Conservation (phyloP, 345 rosid genomes). For the Gossypium bickii region DNA sequence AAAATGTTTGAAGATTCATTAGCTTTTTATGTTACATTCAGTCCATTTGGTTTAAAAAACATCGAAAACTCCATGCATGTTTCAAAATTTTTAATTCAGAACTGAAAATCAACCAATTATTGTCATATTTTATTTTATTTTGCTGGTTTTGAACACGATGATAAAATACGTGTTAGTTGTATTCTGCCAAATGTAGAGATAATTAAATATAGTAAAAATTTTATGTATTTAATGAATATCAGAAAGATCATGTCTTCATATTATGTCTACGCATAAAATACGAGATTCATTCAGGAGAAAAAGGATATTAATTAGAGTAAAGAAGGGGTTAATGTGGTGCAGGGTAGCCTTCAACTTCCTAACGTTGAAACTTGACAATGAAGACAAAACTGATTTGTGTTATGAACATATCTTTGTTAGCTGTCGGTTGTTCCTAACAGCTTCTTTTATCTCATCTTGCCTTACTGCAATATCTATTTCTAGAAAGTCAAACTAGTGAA, state of each 20-base stretch:
- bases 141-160: too few relatives aligned
- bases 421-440: constrained; percentile 11
- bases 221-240: too few relatives aligned
- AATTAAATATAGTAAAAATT: too few relatives aligned
- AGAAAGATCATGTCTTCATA: too few relatives aligned
- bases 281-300: neutral
- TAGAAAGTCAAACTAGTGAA: too few relatives aligned
- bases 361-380: neutral
- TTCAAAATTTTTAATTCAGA: neutral
- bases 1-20: neutral
- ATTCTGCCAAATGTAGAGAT: too few relatives aligned
- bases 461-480: too few relatives aligned
- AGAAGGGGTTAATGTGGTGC: neutral
- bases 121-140: neutral
- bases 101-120: neutral
- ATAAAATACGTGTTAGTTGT: too few relatives aligned
- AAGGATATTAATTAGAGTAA: neutral
- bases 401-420: neutral
- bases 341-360: constrained; percentile 13
- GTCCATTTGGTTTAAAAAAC: neutral
- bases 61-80: neutral
- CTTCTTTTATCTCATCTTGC: too few relatives aligned
- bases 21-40: neutral
- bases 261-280: too few relatives aligned
- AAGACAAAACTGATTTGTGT: neutral